Evolutionary conservation across 2,329 filamentous ascomycete species (phyloP), one percentile per base, ranked within the genome.

Genomic region (Blastomyces emzantsi): DNA sequence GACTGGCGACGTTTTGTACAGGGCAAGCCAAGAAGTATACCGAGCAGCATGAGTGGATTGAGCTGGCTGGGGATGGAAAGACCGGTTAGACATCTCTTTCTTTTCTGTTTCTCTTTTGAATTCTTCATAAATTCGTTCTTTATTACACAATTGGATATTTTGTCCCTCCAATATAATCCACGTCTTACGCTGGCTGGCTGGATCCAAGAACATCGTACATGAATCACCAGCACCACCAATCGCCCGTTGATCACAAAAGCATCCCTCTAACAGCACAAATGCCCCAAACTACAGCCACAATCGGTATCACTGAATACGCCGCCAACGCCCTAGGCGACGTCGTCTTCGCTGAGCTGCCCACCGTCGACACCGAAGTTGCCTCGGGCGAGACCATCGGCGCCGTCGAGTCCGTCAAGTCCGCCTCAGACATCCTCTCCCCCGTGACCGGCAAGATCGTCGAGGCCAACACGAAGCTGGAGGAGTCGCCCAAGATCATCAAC

Each of bases 31-130:
- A 94, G 80, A 90, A 88, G 76, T 99, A 96, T 83, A 97, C 94
- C 68, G 89, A 92, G 76, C 93, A 97, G 75, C 94, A 99, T 82
- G 94, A 99, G 82, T 99, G 94, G 94, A 87, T 99, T 75, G 92
- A 97, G 78, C 81, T 96, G 65, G 88, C 87, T 63, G 86, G 85
- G 61, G 90, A 95, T 78, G 87, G 88, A 75, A 93, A 90, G 78
- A 88, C 87, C 60, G 92, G 90, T 81, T 85, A 61, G 63, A 66
- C 45, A 57, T 39, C 1, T 5, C 22, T 43, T n/a, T 47, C 45
- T 55, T 63, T 39, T 54, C 52, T 17, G 60, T 55, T 19, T 30
- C 15, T 9, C 30, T 19, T 62, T 39, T 83, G 61, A 58, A 56
- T 55, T 30, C 36, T 73, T 61, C 66, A 69, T 11, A n/a, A 3